Percentiles rank a stretch among this genome's conserved stretches.
Conservation (phyloP, 1,284 basidiomycete genomes). For the Chalciporus sp. region DNA sequence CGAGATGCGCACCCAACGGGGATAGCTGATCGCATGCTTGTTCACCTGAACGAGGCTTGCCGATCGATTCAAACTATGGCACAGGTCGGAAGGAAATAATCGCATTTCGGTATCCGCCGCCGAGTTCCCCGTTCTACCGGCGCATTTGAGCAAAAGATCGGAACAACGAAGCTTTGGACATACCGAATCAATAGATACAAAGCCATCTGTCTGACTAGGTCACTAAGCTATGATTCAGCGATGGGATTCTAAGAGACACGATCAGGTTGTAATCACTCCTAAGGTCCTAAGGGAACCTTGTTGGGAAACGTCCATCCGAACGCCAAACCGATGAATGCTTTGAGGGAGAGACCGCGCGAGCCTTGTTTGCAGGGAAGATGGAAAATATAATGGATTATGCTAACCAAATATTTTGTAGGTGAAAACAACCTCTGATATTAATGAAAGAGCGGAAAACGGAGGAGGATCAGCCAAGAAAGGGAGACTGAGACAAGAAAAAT, state of each 20-base stretch:
- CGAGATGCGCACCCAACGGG: constrained; percentile 11
- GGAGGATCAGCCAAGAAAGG: background rate
- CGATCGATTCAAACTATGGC: background rate
- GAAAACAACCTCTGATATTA: background rate
- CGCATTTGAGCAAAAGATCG: background rate
- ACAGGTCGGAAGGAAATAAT: constrained; percentile 7
- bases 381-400: background rate
- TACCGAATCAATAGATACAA: background rate
- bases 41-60: constrained; percentile 6
- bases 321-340: background rate
- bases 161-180: background rate
- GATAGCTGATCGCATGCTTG: constrained; percentile 2
- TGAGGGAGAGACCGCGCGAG: background rate
- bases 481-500: background rate
- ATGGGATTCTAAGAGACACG: background rate
- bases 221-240: background rate
- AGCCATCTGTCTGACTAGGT: background rate
- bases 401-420: constrained; percentile 6
- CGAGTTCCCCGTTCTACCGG: background rate
- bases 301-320: background rate
- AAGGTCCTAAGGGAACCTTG: background rate
- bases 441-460: background rate
- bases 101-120: background rate
- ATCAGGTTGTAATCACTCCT: background rate
- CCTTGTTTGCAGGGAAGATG: background rate